These are phyloP conservation scores for Plantago lanceolata DNA, from an alignment of 305 asterid genomes.

Conservation along the genomic window DNA sequence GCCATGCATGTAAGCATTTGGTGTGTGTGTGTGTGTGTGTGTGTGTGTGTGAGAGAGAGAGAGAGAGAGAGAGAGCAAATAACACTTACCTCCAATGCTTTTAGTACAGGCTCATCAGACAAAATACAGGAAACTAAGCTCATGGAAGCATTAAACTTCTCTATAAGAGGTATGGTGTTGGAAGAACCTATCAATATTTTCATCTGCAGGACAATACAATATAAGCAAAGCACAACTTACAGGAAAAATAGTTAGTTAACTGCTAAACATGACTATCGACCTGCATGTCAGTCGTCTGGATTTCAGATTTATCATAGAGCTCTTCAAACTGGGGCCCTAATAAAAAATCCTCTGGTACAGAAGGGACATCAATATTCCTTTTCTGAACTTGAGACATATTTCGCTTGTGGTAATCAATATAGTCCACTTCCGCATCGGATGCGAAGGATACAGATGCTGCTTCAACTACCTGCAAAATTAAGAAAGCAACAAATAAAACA, in stretches of 20 bases:
- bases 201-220: slow-evolving; percentile 45
- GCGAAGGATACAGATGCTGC: slow-evolving; percentile 48
- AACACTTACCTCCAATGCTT: slow-evolving; percentile 55
- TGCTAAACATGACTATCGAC: slow-evolving; percentile 35
- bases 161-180: slow-evolving; percentile 39
- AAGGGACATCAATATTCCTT: slow-evolving; percentile 23
- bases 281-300: slow-evolving; percentile 57
- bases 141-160: slow-evolving; percentile 51
- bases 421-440: slow-evolving; percentile 40
- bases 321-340: slow-evolving; percentile 49
- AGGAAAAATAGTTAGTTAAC: slow-evolving; percentile 17
- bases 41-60: slow-evolving; percentile 1
- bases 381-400: slow-evolving; percentile 31
- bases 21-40: not conserved
- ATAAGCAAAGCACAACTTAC: slow-evolving; percentile 19
- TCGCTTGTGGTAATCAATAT: slow-evolving; percentile 29
- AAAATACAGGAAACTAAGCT: slow-evolving; percentile 55
- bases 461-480: slow-evolving; percentile 56
- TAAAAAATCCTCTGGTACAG: slow-evolving; percentile 33
- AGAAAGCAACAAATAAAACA: slow-evolving; percentile 22
- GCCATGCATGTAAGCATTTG: not conserved
- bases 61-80: slow-evolving; percentile 14
- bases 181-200: slow-evolving; percentile 40
- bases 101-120: slow-evolving; percentile 57
- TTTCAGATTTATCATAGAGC: slow-evolving; percentile 56